Evolutionary conservation across 2,329 filamentous ascomycete species (phyloP).

Genomic region (Fusarium denticulatum): DNA sequence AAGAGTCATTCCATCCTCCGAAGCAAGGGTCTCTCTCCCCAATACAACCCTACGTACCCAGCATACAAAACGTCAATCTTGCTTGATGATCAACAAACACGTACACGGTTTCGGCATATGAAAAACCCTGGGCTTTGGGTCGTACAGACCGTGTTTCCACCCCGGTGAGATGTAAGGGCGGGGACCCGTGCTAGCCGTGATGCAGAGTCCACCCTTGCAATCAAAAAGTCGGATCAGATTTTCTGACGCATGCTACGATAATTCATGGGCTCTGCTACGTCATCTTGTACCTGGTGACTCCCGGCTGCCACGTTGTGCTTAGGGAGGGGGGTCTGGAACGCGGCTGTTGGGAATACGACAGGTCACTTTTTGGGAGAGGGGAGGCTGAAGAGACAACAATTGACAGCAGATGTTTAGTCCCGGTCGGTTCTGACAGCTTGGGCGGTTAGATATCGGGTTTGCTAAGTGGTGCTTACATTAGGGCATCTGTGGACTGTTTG

Average conservation of each 20-base stretch:
- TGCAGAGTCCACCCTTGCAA: neutral
- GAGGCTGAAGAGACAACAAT: neutral
- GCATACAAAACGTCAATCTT: neutral
- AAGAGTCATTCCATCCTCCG: neutral
- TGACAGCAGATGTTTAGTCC: neutral
- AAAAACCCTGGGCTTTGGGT: neutral
- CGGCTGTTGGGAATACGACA: neutral
- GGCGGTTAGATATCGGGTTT: neutral
- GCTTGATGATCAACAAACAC: neutral
- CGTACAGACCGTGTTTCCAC: slow-evolving; percentile 19
- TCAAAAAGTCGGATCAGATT: neutral
- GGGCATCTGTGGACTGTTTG: neutral
- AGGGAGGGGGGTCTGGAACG: neutral
- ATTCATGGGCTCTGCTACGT: neutral
- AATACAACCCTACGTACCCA: neutral
- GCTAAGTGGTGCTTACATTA: neutral
- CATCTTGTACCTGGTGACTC: neutral
- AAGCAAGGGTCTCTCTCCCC: neutral
- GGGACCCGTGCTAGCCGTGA: neutral
- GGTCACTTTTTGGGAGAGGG: neutral
- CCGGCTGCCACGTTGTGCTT: slow-evolving; percentile 2
- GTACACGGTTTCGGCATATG: neutral
- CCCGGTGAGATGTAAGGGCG: slow-evolving; percentile 16
- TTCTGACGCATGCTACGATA: neutral
- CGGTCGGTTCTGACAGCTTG: neutral